Base-by-base conservation (phyloP, 2,329 filamentous ascomycete genomes). In the Triangularia setosa region DNA sequence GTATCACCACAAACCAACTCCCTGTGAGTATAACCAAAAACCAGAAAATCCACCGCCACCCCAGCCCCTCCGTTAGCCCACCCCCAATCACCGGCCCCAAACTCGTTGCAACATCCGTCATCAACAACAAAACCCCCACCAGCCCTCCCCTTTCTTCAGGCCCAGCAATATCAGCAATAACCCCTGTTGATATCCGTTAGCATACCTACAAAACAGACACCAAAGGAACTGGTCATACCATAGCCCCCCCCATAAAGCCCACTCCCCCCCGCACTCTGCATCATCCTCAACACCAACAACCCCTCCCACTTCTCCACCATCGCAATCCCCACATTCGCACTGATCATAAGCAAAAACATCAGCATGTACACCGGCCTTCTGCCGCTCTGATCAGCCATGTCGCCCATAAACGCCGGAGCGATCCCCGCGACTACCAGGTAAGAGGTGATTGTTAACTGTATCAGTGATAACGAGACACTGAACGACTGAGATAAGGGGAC, bases 41-140 rank as follows among this genome's bases (percentile, higher is more conserved):
- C 85, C 86, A 88, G 69, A 89, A 89, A 27, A 88, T 84, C 30
- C 79, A 77, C 30, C 81, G 77, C 86, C 87, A 89, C 0, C 84
- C 84, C 0, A 87, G 75, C 58, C 80, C 84, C 56, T 87, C 78
- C 3, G 79, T 78, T 1, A 90, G 76, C 0, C 87, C 67, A 1
- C 86, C 87, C 1, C 87, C 86, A 14, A 89, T 77, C 11, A 88
- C 79, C 0, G 88, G 87, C 0, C 84, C 81, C 2, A 84, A 61
- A 0, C 80, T 76, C 4, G 80, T 80, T 0, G 76, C 82, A 1
- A 62, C 62, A 25, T 67, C 61, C 14, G 65, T 67, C 56, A 88
- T 71, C 0, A 44, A 78, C 79, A 53, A 79, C 82, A 70, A 80
- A 79, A 65, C 60, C 14, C 81, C 85, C 58, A 89, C 80, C 68